phyloP scores from a whole-genome alignment of 2,329 filamentous ascomycete species.

The Plenodomus tracheiphilus region DNA sequence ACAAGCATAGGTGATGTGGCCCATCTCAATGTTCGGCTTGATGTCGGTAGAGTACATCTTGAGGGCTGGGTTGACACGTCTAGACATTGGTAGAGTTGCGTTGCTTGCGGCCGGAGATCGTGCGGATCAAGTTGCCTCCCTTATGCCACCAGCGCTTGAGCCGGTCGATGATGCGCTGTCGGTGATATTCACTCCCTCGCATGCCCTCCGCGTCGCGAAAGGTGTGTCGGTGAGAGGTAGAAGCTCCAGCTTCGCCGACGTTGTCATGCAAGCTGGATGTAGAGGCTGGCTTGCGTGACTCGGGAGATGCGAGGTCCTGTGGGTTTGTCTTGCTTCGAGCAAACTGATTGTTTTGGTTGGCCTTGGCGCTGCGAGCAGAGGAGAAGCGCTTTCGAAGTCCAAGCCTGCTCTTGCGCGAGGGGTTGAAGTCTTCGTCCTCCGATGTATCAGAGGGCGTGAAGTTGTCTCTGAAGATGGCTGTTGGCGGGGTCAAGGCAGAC shows the following conservation, averaged over 20 bases:
- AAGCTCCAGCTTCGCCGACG: conserved; percentile 20
- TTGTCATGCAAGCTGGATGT: conserved; percentile 22
- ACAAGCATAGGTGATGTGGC: neutral
- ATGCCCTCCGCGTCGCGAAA: conserved; percentile 31
- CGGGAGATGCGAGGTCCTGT: conserved; percentile 16
- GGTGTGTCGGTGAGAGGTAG: conserved; percentile 25
- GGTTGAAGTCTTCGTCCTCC: conserved; percentile 31
- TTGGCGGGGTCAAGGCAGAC: conserved; percentile 50
- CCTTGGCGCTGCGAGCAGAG: conserved; percentile 18
- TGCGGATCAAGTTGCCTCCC: conserved; percentile 20
- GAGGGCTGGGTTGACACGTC: neutral
- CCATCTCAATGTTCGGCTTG: neutral
- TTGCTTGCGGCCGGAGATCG: conserved; percentile 10
- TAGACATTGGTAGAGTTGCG: neutral
- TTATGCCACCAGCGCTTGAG: conserved; percentile 30
- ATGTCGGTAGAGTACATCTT: neutral
- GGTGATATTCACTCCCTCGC: conserved; percentile 23
- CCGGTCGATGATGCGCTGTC: conserved; percentile 21
- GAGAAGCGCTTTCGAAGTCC: conserved; percentile 29
- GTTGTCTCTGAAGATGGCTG: conserved; percentile 29
- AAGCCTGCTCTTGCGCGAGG: conserved; percentile 27
- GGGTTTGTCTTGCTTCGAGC: conserved; percentile 17
- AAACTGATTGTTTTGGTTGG: conserved; percentile 12
- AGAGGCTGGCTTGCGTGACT: conserved; percentile 11
- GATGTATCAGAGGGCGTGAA: conserved; percentile 29